Evolutionary conservation across 148 eudicot species (phyloP).

Genomic region (Heliamphora exappendiculata): DNA sequence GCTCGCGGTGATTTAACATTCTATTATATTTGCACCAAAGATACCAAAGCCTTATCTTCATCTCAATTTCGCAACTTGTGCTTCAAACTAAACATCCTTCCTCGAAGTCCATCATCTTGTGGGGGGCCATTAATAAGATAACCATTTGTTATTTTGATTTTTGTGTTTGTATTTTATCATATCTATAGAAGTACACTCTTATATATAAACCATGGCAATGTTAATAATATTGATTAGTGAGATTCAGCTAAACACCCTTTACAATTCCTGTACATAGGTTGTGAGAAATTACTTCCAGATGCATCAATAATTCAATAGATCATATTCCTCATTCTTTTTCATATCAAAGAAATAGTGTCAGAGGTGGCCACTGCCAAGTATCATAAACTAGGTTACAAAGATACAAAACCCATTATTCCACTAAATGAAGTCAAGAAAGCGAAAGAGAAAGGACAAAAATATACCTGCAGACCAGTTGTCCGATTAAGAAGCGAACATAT

Average conservation of each 20-base stretch:
- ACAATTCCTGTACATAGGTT: not conserved
- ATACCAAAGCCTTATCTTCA: not conserved
- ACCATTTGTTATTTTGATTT: too few species aligned
- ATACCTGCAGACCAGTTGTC: constrained; percentile 78
- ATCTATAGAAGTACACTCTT: too few species aligned
- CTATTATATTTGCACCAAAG: not conserved
- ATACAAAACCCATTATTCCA: not conserved
- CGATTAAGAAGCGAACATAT: constrained; percentile 79
- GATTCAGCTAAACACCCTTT: too few species aligned
- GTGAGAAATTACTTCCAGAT: not conserved
- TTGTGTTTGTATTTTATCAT: too few species aligned
- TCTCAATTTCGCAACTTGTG: not conserved
- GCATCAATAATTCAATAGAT: not conserved
- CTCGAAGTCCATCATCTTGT: not conserved
- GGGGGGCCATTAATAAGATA: too few species aligned
- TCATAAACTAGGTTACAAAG: not conserved
- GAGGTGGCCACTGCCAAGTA: not conserved
- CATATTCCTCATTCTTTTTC: not conserved
- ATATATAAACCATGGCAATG: too few species aligned
- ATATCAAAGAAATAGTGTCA: not conserved
- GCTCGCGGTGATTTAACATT: not conserved
- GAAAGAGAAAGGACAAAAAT: constrained; percentile 3
- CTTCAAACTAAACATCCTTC: not conserved
- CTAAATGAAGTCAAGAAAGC: not conserved
- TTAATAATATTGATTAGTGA: too few species aligned